Percentiles rank a stretch among this genome's conserved stretches.
Evolutionary conservation across 2,329 filamentous ascomycete genomes (phyloP).

Genomic region (Colletotrichum spinosum): DNA sequence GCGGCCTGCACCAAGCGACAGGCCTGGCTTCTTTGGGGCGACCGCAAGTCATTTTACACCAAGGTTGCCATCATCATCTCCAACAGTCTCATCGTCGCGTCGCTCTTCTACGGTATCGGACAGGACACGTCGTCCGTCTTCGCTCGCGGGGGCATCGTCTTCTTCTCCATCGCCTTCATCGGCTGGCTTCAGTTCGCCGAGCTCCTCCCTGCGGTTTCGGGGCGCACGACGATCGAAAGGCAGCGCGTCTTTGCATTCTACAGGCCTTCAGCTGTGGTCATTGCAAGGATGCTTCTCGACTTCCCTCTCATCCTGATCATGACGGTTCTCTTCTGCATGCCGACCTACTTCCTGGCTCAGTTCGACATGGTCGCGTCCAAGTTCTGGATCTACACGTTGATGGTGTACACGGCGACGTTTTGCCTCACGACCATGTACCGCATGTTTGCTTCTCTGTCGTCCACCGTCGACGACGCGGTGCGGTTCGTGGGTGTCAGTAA

Average conservation of each 20-base stretch:
- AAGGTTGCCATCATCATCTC: conserved; percentile 84
- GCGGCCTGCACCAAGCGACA: conserved; percentile 76
- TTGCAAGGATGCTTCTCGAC: conserved; percentile 28
- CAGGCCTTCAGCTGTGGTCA: conserved; percentile 34
- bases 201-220: conserved; percentile 25
- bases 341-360: conserved; percentile 31
- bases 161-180: conserved; percentile 38
- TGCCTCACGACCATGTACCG: conserved; percentile 37
- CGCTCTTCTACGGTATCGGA: conserved; percentile 78
- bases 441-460: conserved; percentile 66
- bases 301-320: conserved; percentile 30
- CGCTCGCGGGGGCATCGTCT: conserved; percentile 14
- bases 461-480: conserved; percentile 73
- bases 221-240: conserved; percentile 33
- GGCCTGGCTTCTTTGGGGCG: conserved; percentile 82
- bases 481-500: conserved; percentile 43
- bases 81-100: conserved; percentile 80
- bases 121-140: conserved; percentile 38
- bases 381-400: conserved; percentile 33
- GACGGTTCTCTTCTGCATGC: conserved; percentile 27
- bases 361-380: conserved; percentile 36
- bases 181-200: conserved; percentile 38
- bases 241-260: conserved; percentile 35
- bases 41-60: conserved; percentile 79
- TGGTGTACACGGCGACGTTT: conserved; percentile 34